Evolutionary conservation across 2,329 filamentous ascomycete genomes (phyloP), one percentile per base, ranked within the genome.

Genomic region (Diaporthe ampelina): DNA sequence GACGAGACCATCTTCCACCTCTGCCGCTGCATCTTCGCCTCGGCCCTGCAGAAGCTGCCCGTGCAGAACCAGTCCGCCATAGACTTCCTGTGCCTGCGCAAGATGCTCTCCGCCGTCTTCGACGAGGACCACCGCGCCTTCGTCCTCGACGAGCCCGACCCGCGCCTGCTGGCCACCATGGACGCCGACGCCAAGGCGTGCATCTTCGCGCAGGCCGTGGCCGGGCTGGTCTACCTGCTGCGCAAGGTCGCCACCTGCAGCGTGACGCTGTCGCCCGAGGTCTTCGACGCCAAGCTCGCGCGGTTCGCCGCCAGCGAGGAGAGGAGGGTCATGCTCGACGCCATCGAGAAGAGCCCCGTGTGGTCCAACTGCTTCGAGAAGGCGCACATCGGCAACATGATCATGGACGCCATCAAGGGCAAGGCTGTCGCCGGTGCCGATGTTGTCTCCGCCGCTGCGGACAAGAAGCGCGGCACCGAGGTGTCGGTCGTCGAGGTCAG

Each of bases 161-260:
- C 45, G 32, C 75, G 75, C n/a, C 79, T 81, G 65, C 76, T 79
- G 19, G 77, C 79, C 37, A 76, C 77, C 10, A 79, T 84, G 50
- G 79, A 81, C 71, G 79, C 81, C 52, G 77, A 80, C 57, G 79
- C 81, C 67, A 83, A 80, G 75, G 79, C 80, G 5, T 79, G 78
- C 29, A 77, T 84, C 50, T 81, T 83, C 50, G 78, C 81, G 21
- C 80, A 84, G 74, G 83, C 82, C 69, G 77, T 84, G 35, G 80
- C 82, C 0, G 83, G 81, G 50, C 79, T 82, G 59, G 79, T 83
- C 17, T 68, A 79, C 73, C 63, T 84, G 57, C 81, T 81, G 68
- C 76, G 75, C 37, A 77, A 75, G 8, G 76, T 84, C 7, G 75
- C 73, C 24, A 68, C 73, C 13, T 67, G 76, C 3, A 75, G 68